Conservation (phyloP, 2,329 filamentous ascomycete species). For the Calonectria leucothoes region DNA sequence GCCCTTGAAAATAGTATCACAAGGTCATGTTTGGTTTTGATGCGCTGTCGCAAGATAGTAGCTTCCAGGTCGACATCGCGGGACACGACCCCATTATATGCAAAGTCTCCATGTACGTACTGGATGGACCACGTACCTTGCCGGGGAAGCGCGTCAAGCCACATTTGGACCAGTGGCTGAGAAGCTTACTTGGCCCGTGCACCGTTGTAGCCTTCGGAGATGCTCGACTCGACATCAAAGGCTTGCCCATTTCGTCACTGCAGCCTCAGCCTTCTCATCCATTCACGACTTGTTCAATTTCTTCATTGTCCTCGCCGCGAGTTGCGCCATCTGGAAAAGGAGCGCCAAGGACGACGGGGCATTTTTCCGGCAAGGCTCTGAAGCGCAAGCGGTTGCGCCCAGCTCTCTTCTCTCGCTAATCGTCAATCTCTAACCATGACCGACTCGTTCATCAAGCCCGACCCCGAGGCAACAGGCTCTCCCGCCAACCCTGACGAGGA, state of each 20-base stretch:
- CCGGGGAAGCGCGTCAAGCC: not conserved
- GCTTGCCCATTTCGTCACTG: conserved; percentile 36
- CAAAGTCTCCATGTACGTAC: not conserved
- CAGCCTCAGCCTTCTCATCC: not conserved
- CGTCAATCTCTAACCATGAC: conserved; percentile 42
- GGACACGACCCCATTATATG: conserved; percentile 4
- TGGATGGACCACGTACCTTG: not conserved
- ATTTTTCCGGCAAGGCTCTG: no score
- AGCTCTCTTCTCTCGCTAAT: conserved; percentile 14
- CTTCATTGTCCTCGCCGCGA: not conserved
- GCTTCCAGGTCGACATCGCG: not conserved
- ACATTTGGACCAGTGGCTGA: not conserved
- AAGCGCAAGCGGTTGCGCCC: not conserved
- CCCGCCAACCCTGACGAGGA: conserved; percentile 68
- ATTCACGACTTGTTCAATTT: not conserved
- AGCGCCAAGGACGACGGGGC: not conserved
- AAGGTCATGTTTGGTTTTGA: not conserved
- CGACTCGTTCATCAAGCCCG: conserved; percentile 59
- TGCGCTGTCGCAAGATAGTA: not conserved
- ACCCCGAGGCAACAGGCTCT: conserved; percentile 57
- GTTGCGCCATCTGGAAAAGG: not conserved
- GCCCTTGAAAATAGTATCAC: not conserved
- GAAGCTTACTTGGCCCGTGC: conserved; percentile 27
- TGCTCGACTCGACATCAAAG: not conserved
- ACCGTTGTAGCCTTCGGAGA: not conserved